phyloP scores from a whole-genome alignment of 306 rosid species.

The Pachyrhizus erosus region DNA sequence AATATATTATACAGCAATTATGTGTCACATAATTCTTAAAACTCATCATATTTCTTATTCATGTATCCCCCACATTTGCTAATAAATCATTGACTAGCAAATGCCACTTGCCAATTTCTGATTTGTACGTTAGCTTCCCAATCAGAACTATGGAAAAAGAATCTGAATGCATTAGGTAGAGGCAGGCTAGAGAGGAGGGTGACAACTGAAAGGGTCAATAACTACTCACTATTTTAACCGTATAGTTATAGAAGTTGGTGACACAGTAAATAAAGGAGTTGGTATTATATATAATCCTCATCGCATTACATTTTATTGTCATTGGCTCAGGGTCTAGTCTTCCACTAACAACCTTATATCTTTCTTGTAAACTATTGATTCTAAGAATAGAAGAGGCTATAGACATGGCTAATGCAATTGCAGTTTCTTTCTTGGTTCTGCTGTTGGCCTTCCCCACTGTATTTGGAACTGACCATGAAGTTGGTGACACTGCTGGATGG shows the following conservation, averaged over 20 bases:
- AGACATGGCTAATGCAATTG: slow-evolving; percentile 58
- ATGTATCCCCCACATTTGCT: neutral
- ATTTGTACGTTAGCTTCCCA: neutral
- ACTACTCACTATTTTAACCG: slow-evolving; percentile 42
- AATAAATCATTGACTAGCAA: neutral
- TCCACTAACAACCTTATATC: neutral
- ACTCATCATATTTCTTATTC: neutral
- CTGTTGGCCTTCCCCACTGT: slow-evolving; percentile 55
- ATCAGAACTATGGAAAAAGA: slow-evolving; percentile 37
- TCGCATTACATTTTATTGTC: neutral
- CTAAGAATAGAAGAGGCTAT: neutral
- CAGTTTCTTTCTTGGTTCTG: slow-evolving; percentile 54
- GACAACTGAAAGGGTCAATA: slow-evolving; percentile 39
- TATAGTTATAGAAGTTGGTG: slow-evolving; percentile 20
- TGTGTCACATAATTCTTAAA: neutral
- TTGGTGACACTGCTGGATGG: slow-evolving; percentile 68
- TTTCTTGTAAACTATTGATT: neutral
- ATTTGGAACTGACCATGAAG: slow-evolving; percentile 51
- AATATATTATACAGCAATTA: neutral
- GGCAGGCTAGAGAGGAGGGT: slow-evolving; percentile 1
- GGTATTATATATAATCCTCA: slow-evolving; percentile 30
- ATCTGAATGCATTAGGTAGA: slow-evolving; percentile 54
- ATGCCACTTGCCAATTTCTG: slow-evolving; percentile 26
- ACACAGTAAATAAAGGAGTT: slow-evolving; percentile 27
- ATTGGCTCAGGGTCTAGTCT: neutral